Evolutionary conservation across 768 basidiomycete species (phyloP).

Genomic region (Lentinula sp.): DNA sequence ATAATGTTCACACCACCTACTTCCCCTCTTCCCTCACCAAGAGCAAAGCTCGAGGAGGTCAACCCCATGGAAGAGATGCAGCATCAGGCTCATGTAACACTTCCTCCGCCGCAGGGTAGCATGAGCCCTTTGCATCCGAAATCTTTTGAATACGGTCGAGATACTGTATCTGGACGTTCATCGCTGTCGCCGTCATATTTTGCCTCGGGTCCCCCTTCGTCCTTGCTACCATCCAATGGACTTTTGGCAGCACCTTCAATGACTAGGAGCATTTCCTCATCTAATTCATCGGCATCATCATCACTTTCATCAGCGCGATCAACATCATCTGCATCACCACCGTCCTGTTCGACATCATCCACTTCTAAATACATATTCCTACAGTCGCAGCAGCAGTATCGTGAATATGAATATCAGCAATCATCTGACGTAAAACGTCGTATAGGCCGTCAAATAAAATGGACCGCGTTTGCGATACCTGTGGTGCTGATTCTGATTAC

Average conservation of each 20-base stretch:
- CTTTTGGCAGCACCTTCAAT: background rate
- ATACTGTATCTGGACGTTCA: background rate
- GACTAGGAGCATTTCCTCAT: background rate
- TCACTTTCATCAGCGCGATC: slow-evolving; percentile 10
- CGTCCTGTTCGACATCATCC: background rate
- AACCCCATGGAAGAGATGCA: background rate
- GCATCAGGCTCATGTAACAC: background rate
- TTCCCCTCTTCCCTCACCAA: slow-evolving; percentile 26
- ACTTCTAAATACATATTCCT: background rate
- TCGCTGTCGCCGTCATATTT: background rate
- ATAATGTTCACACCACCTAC: slow-evolving; percentile 28
- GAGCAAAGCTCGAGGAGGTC: background rate
- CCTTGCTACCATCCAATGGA: background rate
- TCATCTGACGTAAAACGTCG: slow-evolving; percentile 28
- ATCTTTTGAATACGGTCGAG: background rate
- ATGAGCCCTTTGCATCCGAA: background rate
- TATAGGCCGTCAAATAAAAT: slow-evolving; percentile 37
- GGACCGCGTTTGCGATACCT: slow-evolving; percentile 53
- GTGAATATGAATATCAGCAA: background rate
- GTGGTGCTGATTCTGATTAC: slow-evolving; percentile 36
- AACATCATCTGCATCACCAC: background rate
- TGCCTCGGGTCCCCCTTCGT: background rate
- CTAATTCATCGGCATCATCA: slow-evolving; percentile 6
- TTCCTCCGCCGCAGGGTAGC: background rate
- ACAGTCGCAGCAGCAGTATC: background rate